Base-by-base conservation (phyloP, 2,329 filamentous ascomycete genomes). In the Lasiodiplodia citricola region DNA sequence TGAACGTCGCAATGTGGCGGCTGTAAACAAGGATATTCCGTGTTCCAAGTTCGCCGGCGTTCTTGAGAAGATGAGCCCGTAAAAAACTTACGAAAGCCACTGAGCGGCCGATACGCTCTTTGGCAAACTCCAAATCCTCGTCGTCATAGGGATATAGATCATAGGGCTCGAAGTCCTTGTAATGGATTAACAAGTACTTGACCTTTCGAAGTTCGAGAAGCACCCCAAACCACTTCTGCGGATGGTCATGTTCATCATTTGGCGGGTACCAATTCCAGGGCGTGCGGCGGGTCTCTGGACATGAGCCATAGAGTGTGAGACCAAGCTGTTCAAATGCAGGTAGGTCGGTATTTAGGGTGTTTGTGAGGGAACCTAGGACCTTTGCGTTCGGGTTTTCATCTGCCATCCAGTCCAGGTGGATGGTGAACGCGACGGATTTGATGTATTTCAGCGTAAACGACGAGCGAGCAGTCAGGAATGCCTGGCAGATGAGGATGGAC, bases 381-480 rank as follows among this genome's bases (percentile, higher is more conserved):
- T 44, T 16, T 6, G 3, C 38, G 18, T 16, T 44, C 13, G 6
- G 6, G 18, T 5, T 4, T 2, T 18, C 2, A 13, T 5, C 16
- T 5, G 11, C 0, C 1, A 16, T 13, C 11, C 11, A 3, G 38
- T 13, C 4, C 1, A 44, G 13, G 16, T 2, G 2, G 5, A 44
- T 44, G 13, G 0, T 16, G 4, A 44, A 6, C 38, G 2, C 38
- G 4, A 44, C 7, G 3, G 38, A 18, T 16, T 6, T 44, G 38
- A 44, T 44, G 16, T 18, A 18, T 16, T 16, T 16, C 14, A 44
- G 38, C 38, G 14, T 44, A 2, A 16, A 2, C 14, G 13, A 16
- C 38, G 38, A 44, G 14, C 16, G 38, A 0, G 5, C 16, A 18
- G 3, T 44, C 16, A 44, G 13, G 4, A 44, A 44, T 18, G 38